Evolutionary conservation across 345 rosid species (phyloP), one percentile per base, ranked within the genome.

Genomic region (Physaria fendleri): DNA sequence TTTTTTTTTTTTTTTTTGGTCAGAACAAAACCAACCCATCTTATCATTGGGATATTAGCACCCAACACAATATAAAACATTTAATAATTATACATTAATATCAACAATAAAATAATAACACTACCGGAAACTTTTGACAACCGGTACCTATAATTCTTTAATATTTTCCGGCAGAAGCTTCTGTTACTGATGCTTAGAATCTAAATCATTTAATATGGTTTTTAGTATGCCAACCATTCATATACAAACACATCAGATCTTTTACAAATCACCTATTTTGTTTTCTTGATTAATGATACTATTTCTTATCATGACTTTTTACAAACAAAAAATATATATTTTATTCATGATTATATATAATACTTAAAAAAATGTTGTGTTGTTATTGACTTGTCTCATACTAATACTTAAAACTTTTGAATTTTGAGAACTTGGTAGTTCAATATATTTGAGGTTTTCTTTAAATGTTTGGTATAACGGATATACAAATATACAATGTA

Each of bases 21-120:
- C n/a, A n/a, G n/a, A n/a, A n/a, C n/a, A n/a, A n/a, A n/a, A n/a
- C n/a, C n/a, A 73, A 70, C 71, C 77, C 79, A 52, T 74, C 84
- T 68, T 68, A 82, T 82, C 76, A 82, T 77, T 77, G 85, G 77
- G 71, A 68, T 81, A 70, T 64, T 61, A 60, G 75, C 77, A 77
- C 73, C 84, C 84, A 72, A 79, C 74, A 76, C 76, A 73, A 71
- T 38, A 25, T n/a, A n/a, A n/a, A n/a, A n/a, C n/a, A 17, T n/a
- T 45, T 47, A n/a, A n/a, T n/a, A n/a, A n/a, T 9, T 10, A 4
- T 8, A 52, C 48, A 68, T n/a, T n/a, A n/a, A n/a, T n/a, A 62
- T 43, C 43, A 62, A 54, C 65, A 42, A 66, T 57, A 49, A 37
- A 43, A 74, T 65, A 68, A 60, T 59, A 15, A 62, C 41, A 61